phyloP scores from a whole-genome alignment of 441 rosid genomes.

The Pelargonium cotyledonis region DNA sequence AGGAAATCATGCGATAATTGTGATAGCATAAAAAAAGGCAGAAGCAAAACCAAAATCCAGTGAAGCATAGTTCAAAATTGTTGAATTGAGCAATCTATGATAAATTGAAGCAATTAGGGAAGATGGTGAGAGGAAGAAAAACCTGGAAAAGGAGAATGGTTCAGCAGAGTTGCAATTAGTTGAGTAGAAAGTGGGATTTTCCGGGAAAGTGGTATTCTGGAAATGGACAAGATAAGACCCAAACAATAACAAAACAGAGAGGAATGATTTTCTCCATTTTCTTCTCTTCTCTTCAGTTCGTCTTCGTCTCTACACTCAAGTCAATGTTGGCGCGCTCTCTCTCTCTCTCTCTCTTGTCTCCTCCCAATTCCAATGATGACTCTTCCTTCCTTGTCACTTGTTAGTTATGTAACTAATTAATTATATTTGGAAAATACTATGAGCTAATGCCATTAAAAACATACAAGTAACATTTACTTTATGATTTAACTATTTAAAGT shows the following conservation, averaged over 20 bases:
- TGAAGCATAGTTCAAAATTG: background rate
- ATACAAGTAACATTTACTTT: no score
- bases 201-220: conserved; percentile 1
- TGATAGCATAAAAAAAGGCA: background rate
- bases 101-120: background rate
- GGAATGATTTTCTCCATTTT: no score
- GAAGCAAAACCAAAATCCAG: background rate
- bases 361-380: no score
- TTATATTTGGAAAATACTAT: no score
- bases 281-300: no score
- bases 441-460: no score
- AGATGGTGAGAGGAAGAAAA: background rate
- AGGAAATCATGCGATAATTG: background rate
- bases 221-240: background rate
- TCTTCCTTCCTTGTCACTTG: no score
- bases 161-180: background rate
- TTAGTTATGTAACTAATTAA: no score
- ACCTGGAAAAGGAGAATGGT: background rate
- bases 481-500: no score
- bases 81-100: background rate
- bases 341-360: no score
- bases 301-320: no score
- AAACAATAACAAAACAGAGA: background rate
- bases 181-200: background rate
- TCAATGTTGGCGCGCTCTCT: no score